A percentile compares a stretch with the other conserved stretches of the same genome.
phyloP scores from a whole-genome alignment of 192 early-diverging fungal genomes.

The Podila epicladia region DNA sequence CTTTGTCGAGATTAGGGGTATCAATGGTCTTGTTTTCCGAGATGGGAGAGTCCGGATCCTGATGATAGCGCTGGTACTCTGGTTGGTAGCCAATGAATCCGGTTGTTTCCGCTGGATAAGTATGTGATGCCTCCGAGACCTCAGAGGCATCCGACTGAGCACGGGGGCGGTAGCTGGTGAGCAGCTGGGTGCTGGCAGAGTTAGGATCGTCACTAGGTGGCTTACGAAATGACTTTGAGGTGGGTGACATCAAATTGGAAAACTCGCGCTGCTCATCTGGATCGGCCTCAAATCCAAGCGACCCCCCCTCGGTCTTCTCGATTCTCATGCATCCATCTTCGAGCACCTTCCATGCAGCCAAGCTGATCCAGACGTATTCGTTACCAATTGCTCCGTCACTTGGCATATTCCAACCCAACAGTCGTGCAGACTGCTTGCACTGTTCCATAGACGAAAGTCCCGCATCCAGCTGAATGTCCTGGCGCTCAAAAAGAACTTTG shows the following conservation, averaged over 20 bases:
- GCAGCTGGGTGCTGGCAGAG: constrained; percentile 18
- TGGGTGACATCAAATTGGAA: constrained; percentile 14
- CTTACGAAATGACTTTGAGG: background rate
- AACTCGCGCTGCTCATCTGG: constrained; percentile 46
- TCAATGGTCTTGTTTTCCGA: constrained; percentile 42
- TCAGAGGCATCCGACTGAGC: constrained; percentile 31
- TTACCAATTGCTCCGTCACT: constrained; percentile 61
- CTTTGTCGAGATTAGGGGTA: constrained; percentile 18
- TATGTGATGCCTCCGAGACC: constrained; percentile 17
- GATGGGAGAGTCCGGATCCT: constrained; percentile 12
- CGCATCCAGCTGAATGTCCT: constrained; percentile 15
- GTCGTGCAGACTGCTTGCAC: constrained; percentile 7
- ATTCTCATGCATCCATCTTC: constrained; percentile 67
- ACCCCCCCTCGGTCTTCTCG: constrained; percentile 66
- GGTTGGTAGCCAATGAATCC: constrained; percentile 14
- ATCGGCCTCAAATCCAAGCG: constrained; percentile 40
- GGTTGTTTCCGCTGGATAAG: constrained; percentile 16
- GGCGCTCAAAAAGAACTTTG: constrained; percentile 60
- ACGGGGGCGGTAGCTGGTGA: constrained; percentile 19
- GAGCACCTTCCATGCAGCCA: constrained; percentile 67
- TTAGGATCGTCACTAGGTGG: constrained; percentile 8
- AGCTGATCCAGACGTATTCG: constrained; percentile 69
- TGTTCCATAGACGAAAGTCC: constrained; percentile 2
- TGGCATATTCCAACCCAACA: constrained; percentile 54
- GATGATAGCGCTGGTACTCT: constrained; percentile 5